Evolutionary conservation across 2,329 filamentous ascomycete genomes (phyloP).

Genomic region (Colletotrichum caudatum): DNA sequence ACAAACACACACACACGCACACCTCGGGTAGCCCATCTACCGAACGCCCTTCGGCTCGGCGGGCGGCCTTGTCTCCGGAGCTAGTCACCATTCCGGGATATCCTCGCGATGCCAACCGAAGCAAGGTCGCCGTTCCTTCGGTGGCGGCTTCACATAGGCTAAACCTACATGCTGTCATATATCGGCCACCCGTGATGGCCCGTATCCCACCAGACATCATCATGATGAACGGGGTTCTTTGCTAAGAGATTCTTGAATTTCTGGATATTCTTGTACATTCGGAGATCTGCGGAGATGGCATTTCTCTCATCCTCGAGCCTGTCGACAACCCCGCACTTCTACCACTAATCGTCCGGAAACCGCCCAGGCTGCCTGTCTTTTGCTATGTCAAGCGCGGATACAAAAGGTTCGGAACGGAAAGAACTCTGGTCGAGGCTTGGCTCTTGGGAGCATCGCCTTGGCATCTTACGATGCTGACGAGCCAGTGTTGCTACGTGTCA

Average conservation of each 20-base stretch:
- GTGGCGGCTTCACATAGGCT: background rate
- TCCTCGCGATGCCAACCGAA: conserved; percentile 23
- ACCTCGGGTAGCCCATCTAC: conserved; percentile 4
- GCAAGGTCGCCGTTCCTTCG: conserved; percentile 6
- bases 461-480: conserved; percentile 36
- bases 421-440: conserved; percentile 4
- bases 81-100: conserved; percentile 17
- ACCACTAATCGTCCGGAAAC: background rate
- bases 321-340: background rate
- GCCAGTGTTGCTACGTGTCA: background rate
- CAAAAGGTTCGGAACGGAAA: background rate
- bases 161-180: background rate
- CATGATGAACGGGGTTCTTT: background rate
- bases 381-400: conserved; percentile 3
- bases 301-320: background rate
- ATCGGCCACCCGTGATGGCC: background rate
- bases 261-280: background rate
- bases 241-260: background rate
- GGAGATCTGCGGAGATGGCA: conserved; percentile 21
- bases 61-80: conserved; percentile 27
- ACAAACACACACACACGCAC: background rate
- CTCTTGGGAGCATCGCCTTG: conserved; percentile 14
- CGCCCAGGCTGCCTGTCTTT: background rate
- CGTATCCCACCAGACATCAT: background rate
- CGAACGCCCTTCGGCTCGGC: conserved; percentile 4